A percentile compares a stretch with the other conserved stretches of the same genome.
Evolutionary conservation across 768 basidiomycete genomes (phyloP).

Genomic region (Ramaria rubella): DNA sequence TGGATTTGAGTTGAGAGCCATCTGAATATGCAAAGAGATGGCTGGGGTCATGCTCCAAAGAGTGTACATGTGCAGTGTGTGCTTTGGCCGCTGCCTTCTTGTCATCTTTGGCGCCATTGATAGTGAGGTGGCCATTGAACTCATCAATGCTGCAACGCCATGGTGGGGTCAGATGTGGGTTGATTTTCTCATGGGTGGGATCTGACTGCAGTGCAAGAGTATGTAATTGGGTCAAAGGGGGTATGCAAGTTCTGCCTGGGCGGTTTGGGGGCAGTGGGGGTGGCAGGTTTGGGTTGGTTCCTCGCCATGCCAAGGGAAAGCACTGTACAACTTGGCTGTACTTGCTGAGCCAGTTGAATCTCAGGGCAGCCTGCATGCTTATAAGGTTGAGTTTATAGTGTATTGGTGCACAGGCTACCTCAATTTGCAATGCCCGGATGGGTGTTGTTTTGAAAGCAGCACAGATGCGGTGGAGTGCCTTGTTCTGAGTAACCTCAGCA

Average conservation of each 20-base stretch:
- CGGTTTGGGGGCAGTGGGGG: constrained; percentile 7
- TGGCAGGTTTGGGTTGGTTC: neutral
- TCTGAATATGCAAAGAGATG: constrained; percentile 17
- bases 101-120: neutral
- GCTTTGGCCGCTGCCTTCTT: constrained; percentile 3
- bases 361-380: neutral
- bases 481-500: constrained; percentile 25
- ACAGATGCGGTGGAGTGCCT: constrained; percentile 23
- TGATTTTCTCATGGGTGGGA: neutral
- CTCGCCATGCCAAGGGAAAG: neutral
- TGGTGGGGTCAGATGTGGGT: neutral
- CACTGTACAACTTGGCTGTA: constrained; percentile 4
- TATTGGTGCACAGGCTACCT: constrained; percentile 29
- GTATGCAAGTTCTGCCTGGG: neutral
- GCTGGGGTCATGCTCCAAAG: neutral
- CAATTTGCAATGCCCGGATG: neutral
- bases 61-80: neutral
- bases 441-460: no score
- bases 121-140: no score
- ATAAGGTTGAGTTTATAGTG: constrained; percentile 4
- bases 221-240: neutral
- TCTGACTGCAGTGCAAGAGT: neutral
- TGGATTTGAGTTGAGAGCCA: constrained; percentile 9
- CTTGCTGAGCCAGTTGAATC: constrained; percentile 10
- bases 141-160: neutral